Base-by-base conservation (phyloP, 169 alveolate species). In the Perkinsus marinus region DNA sequence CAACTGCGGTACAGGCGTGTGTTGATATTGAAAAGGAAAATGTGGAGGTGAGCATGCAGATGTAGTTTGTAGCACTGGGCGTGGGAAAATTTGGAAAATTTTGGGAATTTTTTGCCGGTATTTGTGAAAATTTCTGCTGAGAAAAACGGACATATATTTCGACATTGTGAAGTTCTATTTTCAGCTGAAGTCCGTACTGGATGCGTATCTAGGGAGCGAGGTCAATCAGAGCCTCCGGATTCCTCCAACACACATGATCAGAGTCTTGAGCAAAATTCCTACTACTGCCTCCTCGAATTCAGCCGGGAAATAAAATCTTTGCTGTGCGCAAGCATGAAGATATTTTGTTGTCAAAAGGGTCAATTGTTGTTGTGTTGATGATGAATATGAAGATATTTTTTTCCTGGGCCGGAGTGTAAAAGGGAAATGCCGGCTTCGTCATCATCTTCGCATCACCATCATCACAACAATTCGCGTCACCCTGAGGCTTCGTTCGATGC, bases 151-250 rank as follows among this genome's bases (percentile, higher is more conserved):
- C n/a, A n/a, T n/a, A n/a, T n/a, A n/a, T n/a, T 26, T 57, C 5
- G 7, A 26, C 5, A 57, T 57, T 13, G 7, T 26, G 37, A 0
- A 13, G 79, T 26, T 57, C 68, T 17, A 7, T 57, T 57, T 10
- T 2, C 79, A 57, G 79, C n/a, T 92, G 47, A 39, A 92, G 89
- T 90, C 90, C 13, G 91, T 90, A 90, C 22, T 91, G 89, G 93
- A 91, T 39, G 91, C 79, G 91, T 93, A 93, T 43, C 92, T 93
- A 34, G 93, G 93, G 79, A 90, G 93, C 43, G 57, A 90, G 92
- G 94, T 93, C 90, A 93, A 93, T 36, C 93, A 93, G 37, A 93
- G 91, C 89, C 92, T 93, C n/a, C 94, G 91, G 39, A 91, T 93
- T 68, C 94, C 94, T 5, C 93, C 93, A 0, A 91, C 91, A 34